These are phyloP conservation scores for Hondaea fermentalgiana DNA, from an alignment of 108 stramenopile species.

Conservation along the genomic window DNA sequence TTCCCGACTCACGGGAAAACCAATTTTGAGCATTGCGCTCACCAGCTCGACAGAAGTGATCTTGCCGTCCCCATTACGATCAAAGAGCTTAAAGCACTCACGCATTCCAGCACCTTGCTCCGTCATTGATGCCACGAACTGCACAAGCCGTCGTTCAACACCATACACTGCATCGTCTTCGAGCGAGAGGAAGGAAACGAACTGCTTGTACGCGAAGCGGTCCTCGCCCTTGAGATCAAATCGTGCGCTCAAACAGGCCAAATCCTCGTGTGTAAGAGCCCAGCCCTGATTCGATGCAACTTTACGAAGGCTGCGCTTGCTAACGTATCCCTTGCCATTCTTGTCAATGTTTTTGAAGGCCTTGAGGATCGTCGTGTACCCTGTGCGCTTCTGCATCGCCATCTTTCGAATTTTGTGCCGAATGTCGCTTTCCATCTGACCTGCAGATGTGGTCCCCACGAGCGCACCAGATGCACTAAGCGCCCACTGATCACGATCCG, in stretches of 20 bases:
- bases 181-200: neutral
- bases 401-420: neutral
- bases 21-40: neutral
- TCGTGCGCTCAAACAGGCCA: neutral
- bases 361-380: neutral
- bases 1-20: neutral
- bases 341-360: neutral
- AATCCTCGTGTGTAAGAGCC: neutral
- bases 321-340: neutral
- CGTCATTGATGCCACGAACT: neutral
- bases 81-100: neutral
- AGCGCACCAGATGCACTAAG: neutral
- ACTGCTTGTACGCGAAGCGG: conserved; percentile 2
- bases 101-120: neutral
- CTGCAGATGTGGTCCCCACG: neutral
- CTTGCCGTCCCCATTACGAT: neutral
- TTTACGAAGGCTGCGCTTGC: neutral
- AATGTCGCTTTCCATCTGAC: neutral
- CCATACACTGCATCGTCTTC: neutral
- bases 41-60: neutral
- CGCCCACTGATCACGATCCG: conserved; percentile 15
- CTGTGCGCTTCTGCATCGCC: neutral
- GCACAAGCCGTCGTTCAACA: neutral
- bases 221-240: conserved; percentile 11
- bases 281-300: neutral